phyloP scores from a whole-genome alignment of 2,329 filamentous ascomycete genomes.

The Penicillium sp. region DNA sequence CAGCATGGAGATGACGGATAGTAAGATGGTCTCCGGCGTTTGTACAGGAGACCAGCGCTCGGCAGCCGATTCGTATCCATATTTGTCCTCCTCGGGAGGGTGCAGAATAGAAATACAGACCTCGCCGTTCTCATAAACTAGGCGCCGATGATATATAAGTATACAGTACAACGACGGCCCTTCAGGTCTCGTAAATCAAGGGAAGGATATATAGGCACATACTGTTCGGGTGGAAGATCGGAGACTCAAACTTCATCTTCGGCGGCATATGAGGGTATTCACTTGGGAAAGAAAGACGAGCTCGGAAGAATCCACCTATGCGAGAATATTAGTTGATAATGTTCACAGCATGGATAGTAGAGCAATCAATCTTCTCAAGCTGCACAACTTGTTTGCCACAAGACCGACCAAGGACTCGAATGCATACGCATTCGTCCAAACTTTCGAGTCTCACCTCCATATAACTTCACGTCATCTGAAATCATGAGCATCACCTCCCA shows the following conservation, averaged over 20 bases:
- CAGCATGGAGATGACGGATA: slow-evolving; percentile 89
- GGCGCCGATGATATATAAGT: not conserved
- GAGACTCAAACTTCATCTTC: slow-evolving; percentile 77
- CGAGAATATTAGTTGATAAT: not conserved
- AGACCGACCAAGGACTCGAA: not conserved
- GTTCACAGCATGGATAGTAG: not conserved
- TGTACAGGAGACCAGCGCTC: slow-evolving; percentile 96
- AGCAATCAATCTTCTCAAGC: not conserved
- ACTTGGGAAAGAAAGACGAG: slow-evolving; percentile 73
- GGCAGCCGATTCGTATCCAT: slow-evolving; percentile 83
- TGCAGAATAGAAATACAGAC: slow-evolving; percentile 98
- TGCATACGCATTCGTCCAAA: not conserved
- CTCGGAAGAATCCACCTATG: slow-evolving; percentile 85
- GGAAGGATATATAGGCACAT: slow-evolving; percentile 27
- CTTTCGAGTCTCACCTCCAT: slow-evolving; percentile 65
- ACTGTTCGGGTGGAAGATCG: slow-evolving; percentile 92
- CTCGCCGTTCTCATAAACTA: slow-evolving; percentile 75
- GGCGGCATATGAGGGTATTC: slow-evolving; percentile 87
- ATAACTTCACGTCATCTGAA: slow-evolving; percentile 86
- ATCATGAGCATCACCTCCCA: slow-evolving; percentile 99
- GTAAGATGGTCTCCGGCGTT: slow-evolving; percentile 86
- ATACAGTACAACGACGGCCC: not conserved
- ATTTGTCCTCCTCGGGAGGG: slow-evolving; percentile 88
- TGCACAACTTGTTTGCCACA: not conserved
- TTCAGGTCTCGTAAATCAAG: not conserved